A percentile compares a stretch with the other conserved stretches of the same genome.
Conservation (phyloP, 805 yeast species). For the Kodamaea laetipori region DNA sequence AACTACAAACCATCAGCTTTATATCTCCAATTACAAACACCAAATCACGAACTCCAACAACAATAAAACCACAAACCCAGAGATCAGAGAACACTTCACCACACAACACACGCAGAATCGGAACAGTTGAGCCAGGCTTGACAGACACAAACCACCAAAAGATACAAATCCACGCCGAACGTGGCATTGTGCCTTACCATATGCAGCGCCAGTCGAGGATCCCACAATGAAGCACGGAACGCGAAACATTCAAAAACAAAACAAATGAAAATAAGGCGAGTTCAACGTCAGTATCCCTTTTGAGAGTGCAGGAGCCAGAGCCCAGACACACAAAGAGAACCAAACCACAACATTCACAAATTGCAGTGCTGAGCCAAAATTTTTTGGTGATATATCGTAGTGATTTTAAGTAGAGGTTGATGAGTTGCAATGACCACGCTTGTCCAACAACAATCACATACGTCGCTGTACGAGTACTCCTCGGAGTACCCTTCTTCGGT, state of each 20-base stretch:
- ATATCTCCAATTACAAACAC: no score
- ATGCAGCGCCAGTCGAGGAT: neutral
- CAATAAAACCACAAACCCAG: no score
- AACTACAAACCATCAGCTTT: no score
- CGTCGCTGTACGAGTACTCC: slow-evolving; percentile 21
- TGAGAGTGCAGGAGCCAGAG: slow-evolving; percentile 1
- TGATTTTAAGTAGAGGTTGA: neutral
- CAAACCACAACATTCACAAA: slow-evolving; percentile 1
- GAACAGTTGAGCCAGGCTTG: neutral
- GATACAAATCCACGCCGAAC: slow-evolving; percentile 1
- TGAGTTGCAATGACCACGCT: slow-evolving; percentile 23
- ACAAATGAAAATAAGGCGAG: slow-evolving; percentile 3
- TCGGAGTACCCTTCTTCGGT: slow-evolving; percentile 16
- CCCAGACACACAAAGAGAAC: neutral
- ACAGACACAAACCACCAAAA: neutral
- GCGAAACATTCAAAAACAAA: slow-evolving; percentile 11
- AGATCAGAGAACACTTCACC: no score
- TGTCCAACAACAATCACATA: slow-evolving; percentile 26
- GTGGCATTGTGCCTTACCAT: neutral
- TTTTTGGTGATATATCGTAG: neutral
- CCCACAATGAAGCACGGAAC: slow-evolving; percentile 6
- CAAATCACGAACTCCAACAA: no score
- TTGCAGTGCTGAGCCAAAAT: neutral
- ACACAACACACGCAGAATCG: neutral
- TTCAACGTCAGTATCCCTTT: slow-evolving; percentile 2